Evolutionary conservation across 1,139 yeast species (phyloP).

Genomic region (Hanseniaspora gamundiae): DNA sequence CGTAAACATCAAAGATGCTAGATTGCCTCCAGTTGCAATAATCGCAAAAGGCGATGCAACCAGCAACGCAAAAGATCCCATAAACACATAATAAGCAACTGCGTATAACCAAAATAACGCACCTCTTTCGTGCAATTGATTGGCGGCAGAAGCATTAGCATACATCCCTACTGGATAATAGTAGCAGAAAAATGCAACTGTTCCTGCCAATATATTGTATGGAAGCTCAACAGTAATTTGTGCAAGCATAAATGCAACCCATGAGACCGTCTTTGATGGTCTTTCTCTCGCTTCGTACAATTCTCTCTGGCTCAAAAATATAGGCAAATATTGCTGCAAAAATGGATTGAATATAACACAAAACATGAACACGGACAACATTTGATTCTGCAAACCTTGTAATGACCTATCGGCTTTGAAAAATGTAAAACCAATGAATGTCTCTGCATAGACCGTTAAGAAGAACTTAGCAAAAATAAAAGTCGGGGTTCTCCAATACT

Average conservation of each 20-base stretch:
- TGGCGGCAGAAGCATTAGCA: constrained; percentile 43
- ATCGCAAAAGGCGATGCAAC: constrained; percentile 28
- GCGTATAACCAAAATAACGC: constrained; percentile 53
- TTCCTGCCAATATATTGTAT: constrained; percentile 55
- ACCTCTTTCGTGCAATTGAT: constrained; percentile 45
- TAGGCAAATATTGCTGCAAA: constrained; percentile 52
- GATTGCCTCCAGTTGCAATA: constrained; percentile 66
- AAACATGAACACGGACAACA: constrained; percentile 64
- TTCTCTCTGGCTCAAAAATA: constrained; percentile 50
- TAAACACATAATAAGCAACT: constrained; percentile 44
- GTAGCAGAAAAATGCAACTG: constrained; percentile 59
- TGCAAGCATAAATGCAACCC: constrained; percentile 46
- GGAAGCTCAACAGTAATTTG: constrained; percentile 68
- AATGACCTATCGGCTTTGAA: constrained; percentile 49
- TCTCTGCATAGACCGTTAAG: constrained; percentile 33
- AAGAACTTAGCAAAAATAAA: constrained; percentile 57
- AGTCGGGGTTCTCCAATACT: constrained; percentile 66
- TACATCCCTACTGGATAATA: constrained; percentile 74
- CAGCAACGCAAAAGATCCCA: constrained; percentile 55
- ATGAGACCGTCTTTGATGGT: constrained; percentile 53
- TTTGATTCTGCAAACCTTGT: constrained; percentile 53
- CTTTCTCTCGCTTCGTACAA: constrained; percentile 86
- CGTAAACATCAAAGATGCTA: constrained; percentile 51
- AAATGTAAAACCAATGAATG: constrained; percentile 50
- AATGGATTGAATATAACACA: constrained; percentile 39